Percentiles rank a stretch among this genome's conserved stretches.
Conservation (phyloP, 495 filamentous ascomycete genomes). For the Sporormia fimetaria region DNA sequence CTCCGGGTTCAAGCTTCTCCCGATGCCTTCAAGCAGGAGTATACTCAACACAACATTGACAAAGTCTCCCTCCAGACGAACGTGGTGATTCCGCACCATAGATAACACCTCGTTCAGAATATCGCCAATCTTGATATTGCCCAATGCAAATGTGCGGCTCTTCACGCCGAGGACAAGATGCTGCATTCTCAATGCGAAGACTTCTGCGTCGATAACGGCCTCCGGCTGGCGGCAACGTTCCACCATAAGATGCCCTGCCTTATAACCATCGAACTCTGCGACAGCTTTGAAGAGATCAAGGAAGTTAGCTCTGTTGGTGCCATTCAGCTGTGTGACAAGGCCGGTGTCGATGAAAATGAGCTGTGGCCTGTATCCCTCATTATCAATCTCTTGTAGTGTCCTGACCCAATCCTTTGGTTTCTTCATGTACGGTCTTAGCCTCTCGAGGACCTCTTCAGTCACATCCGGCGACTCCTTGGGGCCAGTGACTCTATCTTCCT, state of each 20-base stretch:
- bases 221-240: conserved; percentile 86
- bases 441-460: conserved; percentile 72
- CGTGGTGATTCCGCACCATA: conserved; percentile 91
- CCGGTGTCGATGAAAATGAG: conserved; percentile 97
- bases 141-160: conserved; percentile 77
- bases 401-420: conserved; percentile 56
- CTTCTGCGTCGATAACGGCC: conserved; percentile 72
- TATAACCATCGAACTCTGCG: conserved; percentile 94
- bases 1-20: conserved; percentile 71
- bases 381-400: conserved; percentile 66
- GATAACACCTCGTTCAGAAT: conserved; percentile 77
- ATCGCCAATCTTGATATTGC: conserved; percentile 93
- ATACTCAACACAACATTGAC: conserved; percentile 97
- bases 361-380: conserved; percentile 85
- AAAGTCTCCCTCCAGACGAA: conserved; percentile 92
- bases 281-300: conserved; percentile 91
- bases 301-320: conserved; percentile 78
- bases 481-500: conserved; percentile 33
- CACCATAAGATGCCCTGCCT: conserved; percentile 90
- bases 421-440: conserved; percentile 60
- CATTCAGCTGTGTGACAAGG: conserved; percentile 87
- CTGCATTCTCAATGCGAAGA: conserved; percentile 94
- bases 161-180: conserved; percentile 86
- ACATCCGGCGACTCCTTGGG: conserved; percentile 49
- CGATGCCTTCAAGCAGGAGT: conserved; percentile 87